Evolutionary conservation across 345 rosid genomes (phyloP), one percentile per base, ranked within the genome.

Genomic region (Syzygium oleosum): DNA sequence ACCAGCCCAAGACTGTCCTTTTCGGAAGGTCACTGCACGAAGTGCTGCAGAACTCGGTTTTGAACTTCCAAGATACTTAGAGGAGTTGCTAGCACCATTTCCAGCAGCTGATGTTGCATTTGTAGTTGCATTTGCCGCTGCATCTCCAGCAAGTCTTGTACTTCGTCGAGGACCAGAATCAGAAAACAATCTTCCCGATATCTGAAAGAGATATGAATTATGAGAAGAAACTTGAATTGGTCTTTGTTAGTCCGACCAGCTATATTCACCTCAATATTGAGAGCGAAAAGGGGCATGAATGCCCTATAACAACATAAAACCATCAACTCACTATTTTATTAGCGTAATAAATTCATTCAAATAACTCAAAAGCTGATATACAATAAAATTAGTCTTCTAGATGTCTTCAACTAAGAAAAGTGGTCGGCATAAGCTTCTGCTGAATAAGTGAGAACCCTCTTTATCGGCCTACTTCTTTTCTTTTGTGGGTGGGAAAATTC

Each of bases 101-200:
- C 95, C 99, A 83, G 94, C 92, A 78, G 89, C 90, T 61, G 93
- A 53, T 29, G 94, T 88, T 87, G 89, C 90, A 91, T 90, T 93
- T 77, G 94, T 51, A 88, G 93, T 95, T 73, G 92, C 88, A 90
- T 92, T 93, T 61, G 91, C 91, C 79, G 94, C 95, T 88, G 94
- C 89, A 91, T 97, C 99, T 61, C 91, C 94, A 90, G 97, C 93
- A 77, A 96, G 97, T 89, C 98, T 95, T 31, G 95, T 93, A 91
- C 97, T 94, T 90, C 98, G 91, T 77, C 98, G 94, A 68, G 98
- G 96, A 88, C 97, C 97, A 92, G 98, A 96, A 94, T 98, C 99
- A 88, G 98, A 93, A 92, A 98, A 98, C 88, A 98, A 90, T 91
- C 99, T 95, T 89, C 99, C 99, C 85, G 99, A 98, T 85, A 98